phyloP scores from a whole-genome alignment of 2,329 filamentous ascomycete species.

The Nemania bipapillata region DNA sequence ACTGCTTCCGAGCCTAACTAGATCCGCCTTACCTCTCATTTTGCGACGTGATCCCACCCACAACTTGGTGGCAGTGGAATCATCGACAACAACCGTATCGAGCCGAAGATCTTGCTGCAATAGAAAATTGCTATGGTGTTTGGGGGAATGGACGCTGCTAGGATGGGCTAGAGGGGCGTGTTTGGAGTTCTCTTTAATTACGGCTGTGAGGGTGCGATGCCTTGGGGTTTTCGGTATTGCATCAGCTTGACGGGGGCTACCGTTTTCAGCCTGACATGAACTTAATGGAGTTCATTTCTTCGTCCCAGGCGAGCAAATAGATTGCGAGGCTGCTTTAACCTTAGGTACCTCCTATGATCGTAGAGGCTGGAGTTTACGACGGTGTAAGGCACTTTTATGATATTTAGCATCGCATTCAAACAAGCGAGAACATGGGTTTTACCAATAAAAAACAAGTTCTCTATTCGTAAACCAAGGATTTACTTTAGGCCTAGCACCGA shows the following conservation, averaged over 20 bases:
- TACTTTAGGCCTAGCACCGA: too few species aligned
- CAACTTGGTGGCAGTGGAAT: background rate
- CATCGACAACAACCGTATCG: background rate
- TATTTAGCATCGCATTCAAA: background rate
- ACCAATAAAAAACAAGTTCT: background rate
- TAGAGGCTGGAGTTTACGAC: background rate
- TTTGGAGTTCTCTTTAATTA: background rate
- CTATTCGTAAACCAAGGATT: background rate
- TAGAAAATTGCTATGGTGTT: background rate
- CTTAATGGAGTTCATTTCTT: background rate
- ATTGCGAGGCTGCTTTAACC: background rate
- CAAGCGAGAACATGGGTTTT: background rate
- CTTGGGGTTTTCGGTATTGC: conserved; percentile 1
- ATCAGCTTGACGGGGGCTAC: background rate
- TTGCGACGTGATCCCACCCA: background rate
- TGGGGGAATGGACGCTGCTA: background rate
- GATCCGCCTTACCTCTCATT: background rate
- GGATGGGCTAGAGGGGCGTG: background rate
- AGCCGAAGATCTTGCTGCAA: background rate
- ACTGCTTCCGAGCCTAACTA: conserved; percentile 59
- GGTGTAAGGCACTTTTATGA: background rate
- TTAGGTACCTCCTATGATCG: background rate
- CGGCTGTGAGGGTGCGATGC: background rate
- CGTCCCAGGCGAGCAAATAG: background rate
- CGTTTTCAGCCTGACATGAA: background rate